Conservation (phyloP, 129 eudicot species). For the Lactuca sativa region DNA sequence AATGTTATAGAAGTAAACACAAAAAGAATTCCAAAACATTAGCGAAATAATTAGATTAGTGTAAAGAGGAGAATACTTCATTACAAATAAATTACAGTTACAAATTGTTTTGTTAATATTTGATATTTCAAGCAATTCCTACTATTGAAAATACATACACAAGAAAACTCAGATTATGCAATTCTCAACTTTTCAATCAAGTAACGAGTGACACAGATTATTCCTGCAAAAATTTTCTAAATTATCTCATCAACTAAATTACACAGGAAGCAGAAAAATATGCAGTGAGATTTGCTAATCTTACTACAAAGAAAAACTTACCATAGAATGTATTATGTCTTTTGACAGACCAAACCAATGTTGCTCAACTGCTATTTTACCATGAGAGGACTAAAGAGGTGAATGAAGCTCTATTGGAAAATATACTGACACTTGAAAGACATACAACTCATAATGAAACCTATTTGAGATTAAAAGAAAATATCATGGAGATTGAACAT, state of each 20-base stretch:
- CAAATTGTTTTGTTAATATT: conserved; percentile 45
- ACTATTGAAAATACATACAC: conserved; percentile 52
- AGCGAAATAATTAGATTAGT: conserved; percentile 15
- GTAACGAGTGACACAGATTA: conserved; percentile 60
- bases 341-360: too few relatives aligned
- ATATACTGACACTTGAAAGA: too few relatives aligned
- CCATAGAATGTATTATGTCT: too few relatives aligned
- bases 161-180: conserved; percentile 50
- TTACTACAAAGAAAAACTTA: conserved; percentile 78
- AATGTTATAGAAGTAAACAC: conserved; percentile 2
- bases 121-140: conserved; percentile 44
- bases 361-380: too few relatives aligned
- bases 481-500: too few relatives aligned
- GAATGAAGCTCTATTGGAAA: too few relatives aligned
- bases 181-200: conserved; percentile 47
- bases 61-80: conserved; percentile 9
- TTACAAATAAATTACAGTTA: conserved; percentile 13
- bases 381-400: too few relatives aligned
- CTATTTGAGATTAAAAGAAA: too few relatives aligned
- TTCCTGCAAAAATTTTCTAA: conserved; percentile 86
- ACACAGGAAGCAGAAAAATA: conserved; percentile 48
- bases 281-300: conserved; percentile 48
- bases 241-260: conserved; percentile 57
- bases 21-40: background rate
- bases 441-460: too few relatives aligned